Base-by-base conservation (phyloP, 2,329 filamentous ascomycete species). In the Colletotrichum tofieldiae region DNA sequence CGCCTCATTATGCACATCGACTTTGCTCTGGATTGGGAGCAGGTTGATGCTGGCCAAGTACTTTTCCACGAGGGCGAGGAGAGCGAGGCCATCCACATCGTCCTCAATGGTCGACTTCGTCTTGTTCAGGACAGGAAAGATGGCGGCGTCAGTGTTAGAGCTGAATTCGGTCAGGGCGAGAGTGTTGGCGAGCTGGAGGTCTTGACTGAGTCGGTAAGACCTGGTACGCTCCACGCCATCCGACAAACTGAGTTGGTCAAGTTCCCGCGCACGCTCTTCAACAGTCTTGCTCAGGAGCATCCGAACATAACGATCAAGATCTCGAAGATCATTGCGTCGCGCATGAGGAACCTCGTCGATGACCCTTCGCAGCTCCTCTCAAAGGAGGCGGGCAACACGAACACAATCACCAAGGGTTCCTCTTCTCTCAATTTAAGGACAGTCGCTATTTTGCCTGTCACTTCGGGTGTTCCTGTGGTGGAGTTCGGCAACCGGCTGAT, bases 261-360 rank as follows among this genome's bases (percentile, higher is more conserved):
- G 77, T 98, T 99, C 72, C 96, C 96, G 0, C 93, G 96, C 71
- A 98, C 94, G 0, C 85, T 99, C 1, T 99, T 99, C 86, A 99
- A 99, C 85, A 99, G 96, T 79, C 89, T 99, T 65, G 96, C 96
- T 0, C 93, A 98, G 79, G 96, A 99, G 79, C 96, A 99, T 78
- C 96, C 96, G 6, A 97, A 95, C 54, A 99, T 99, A 78, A 98
- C 96, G 0, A 98, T 99, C 81, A 98, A 98, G 82, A 97, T 99
- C 37, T 98, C 96, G 1, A 99, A 98, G 82, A 96, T 99, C 76
- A 98, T 99, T 77, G 96, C 96, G 0, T 95, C 95, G 45, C 91
- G 96, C 3, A 98, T 99, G 96, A 89, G 96, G 73, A 90, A 94
- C 52, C 84, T 98, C 49, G 90, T 98, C 26, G 94, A 98, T 76